Base-by-base conservation (phyloP, 768 basidiomycete genomes). In the Leccinellum albellum region DNA sequence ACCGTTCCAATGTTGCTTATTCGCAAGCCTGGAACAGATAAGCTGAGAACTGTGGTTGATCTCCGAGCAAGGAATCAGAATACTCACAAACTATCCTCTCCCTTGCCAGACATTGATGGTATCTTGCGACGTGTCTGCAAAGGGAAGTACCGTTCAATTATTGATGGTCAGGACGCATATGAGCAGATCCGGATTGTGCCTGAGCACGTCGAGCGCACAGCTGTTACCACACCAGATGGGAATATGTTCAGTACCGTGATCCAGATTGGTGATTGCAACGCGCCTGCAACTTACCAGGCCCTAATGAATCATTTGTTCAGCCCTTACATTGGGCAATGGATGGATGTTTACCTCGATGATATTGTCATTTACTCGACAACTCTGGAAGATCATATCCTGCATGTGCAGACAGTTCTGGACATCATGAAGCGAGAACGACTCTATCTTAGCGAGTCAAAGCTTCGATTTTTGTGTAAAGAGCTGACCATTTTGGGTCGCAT, bases 261-360 rank as follows among this genome's bases (percentile, higher is more conserved):
- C 1, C 3, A 56, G 12, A 55, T 59, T 2, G 37, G 61, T 0
- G 49, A 74, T 76, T 2, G 74, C 78, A 71, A 80, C 76, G 54
- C 75, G 0, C 78, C 76, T 0, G 66, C 76, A 0, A 82, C 78
- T 0, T 82, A 79, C 53, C 80, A 82, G 3, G 61, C 55, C 0
- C 6, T 56, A 6, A 59, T 62, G 58, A 59, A 56, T 12, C 35
- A 59, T 14, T 13, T 59, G 3, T 59, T 62, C 6, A n/a, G 52
- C 0, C 50, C 7, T 1, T 49, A 48, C 9, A 54, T 62, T 1
- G 54, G 54, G 0, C 3, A 9, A 0, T 63, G 58, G 40, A 54
- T 60, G 53, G 56, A 60, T 6, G 45, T 63, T 0, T 61, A 61
- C 15, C 24, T 63, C 0, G 53, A 63, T 3, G 42, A 64, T 3